These are phyloP conservation scores for Colletotrichum tofieldiae DNA, from an alignment of 2,329 filamentous ascomycete genomes.

Conservation along the genomic window DNA sequence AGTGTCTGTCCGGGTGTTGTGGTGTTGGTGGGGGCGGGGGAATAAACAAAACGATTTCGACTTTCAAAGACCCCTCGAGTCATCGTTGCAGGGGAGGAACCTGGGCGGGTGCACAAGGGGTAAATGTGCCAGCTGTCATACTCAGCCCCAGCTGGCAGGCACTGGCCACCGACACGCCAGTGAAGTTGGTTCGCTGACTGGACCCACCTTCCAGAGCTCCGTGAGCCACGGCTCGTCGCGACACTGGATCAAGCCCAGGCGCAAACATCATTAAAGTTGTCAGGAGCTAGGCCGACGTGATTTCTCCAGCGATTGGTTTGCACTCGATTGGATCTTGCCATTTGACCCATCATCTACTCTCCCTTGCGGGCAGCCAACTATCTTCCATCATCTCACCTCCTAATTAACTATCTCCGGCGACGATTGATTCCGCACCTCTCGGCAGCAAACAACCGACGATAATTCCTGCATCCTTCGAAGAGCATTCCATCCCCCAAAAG, in stretches of 20 bases:
- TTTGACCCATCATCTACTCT: background rate
- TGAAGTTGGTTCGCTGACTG: slow-evolving; percentile 11
- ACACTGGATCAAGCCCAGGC: slow-evolving; percentile 35
- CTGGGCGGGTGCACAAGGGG: slow-evolving; percentile 22
- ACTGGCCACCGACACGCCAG: background rate
- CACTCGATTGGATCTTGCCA: background rate
- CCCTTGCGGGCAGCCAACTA: background rate
- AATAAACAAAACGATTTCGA: slow-evolving; percentile 39
- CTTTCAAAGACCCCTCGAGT: slow-evolving; percentile 25
- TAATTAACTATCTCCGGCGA: background rate
- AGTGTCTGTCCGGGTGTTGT: slow-evolving; percentile 32
- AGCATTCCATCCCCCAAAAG: slow-evolving; percentile 19
- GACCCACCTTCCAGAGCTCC: slow-evolving; percentile 38
- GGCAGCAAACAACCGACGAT: slow-evolving; percentile 12
- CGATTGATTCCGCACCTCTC: slow-evolving; percentile 9
- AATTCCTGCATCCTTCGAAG: slow-evolving; percentile 31
- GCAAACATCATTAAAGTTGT: slow-evolving; percentile 40
- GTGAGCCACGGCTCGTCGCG: slow-evolving; percentile 39
- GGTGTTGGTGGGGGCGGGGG: slow-evolving; percentile 41
- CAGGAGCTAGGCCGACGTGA: slow-evolving; percentile 12
- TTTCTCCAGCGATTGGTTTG: slow-evolving; percentile 25
- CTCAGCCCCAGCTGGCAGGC: background rate
- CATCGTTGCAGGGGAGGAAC: slow-evolving; percentile 26
- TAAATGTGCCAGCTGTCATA: background rate
- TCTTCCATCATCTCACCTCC: background rate